Percentiles rank a stretch among this genome's conserved stretches.
These are phyloP conservation scores for Neurospora sp. DNA, from an alignment of 2,329 filamentous ascomycete genomes.

Conservation along the genomic window DNA sequence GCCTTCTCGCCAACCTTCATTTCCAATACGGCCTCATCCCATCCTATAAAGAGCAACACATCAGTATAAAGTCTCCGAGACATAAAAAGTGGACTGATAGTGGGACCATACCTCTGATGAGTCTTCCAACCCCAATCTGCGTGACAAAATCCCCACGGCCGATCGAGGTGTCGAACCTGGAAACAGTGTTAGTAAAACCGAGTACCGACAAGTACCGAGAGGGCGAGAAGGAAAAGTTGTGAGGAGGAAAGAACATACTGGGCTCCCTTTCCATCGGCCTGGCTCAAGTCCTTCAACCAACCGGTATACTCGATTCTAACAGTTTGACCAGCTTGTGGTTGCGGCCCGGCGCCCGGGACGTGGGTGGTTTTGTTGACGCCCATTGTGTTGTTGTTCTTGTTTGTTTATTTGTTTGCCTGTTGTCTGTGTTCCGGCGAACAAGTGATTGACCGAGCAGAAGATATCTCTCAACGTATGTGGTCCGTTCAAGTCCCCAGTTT, in stretches of 20 bases:
- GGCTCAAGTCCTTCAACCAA: slow-evolving; percentile 60
- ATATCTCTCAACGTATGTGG: neutral
- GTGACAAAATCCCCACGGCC: slow-evolving; percentile 68
- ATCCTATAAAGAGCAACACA: slow-evolving; percentile 40
- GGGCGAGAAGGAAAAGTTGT: neutral
- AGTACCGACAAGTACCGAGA: neutral
- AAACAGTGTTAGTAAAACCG: slow-evolving; percentile 6
- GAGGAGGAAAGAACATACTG: slow-evolving; percentile 38
- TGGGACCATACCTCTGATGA: slow-evolving; percentile 66
- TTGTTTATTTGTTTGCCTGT: neutral
- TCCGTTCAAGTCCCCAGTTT: neutral
- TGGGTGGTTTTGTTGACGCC: slow-evolving; percentile 62
- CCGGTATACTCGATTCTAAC: slow-evolving; percentile 91
- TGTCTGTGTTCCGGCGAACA: neutral
- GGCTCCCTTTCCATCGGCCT: slow-evolving; percentile 56
- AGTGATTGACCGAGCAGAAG: neutral
- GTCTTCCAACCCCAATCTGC: slow-evolving; percentile 68
- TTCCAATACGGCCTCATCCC: slow-evolving; percentile 73
- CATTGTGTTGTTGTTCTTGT: slow-evolving; percentile 35
- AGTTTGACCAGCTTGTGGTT: slow-evolving; percentile 56
- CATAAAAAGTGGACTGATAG: neutral
- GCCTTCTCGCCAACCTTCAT: slow-evolving; percentile 93
- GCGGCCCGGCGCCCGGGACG: slow-evolving; percentile 50
- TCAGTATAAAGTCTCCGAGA: slow-evolving; percentile 2
- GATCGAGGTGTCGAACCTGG: slow-evolving; percentile 81